A percentile compares a stretch with the other conserved stretches of the same genome.
phyloP scores from a whole-genome alignment of 2,329 filamentous ascomycete species.

The Colletotrichum theobromicola region DNA sequence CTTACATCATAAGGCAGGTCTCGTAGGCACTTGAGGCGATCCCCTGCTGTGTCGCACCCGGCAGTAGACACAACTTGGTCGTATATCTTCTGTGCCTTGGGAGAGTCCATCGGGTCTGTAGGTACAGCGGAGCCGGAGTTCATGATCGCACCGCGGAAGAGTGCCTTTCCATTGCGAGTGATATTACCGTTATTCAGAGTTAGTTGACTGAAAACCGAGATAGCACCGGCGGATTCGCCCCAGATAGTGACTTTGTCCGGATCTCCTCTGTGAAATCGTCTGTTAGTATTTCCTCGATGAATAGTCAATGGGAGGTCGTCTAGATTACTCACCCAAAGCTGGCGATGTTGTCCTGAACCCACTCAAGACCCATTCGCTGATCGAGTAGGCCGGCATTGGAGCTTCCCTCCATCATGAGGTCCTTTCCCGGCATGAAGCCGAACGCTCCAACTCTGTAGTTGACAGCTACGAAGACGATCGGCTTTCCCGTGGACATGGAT shows the following conservation, averaged over 20 bases:
- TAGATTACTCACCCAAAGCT: constrained; percentile 31
- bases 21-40: constrained; percentile 62
- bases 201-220: constrained; percentile 69
- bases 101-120: constrained; percentile 56
- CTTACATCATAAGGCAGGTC: constrained; percentile 57
- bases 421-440: constrained; percentile 29
- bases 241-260: constrained; percentile 68
- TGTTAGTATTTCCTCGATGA: background rate
- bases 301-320: too few species aligned
- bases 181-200: constrained; percentile 64
- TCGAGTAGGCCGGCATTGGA: constrained; percentile 35
- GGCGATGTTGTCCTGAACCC: constrained; percentile 39
- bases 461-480: constrained; percentile 32
- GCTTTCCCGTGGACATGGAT: constrained; percentile 36
- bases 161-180: constrained; percentile 53
- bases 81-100: constrained; percentile 61
- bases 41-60: constrained; percentile 54
- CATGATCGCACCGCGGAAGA: constrained; percentile 72
- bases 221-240: constrained; percentile 64
- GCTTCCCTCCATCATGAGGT: constrained; percentile 55
- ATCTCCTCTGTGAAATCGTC: constrained; percentile 53
- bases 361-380: constrained; percentile 39
- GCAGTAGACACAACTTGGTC: constrained; percentile 54
- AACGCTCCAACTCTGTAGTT: constrained; percentile 35
- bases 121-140: constrained; percentile 59